These are phyloP conservation scores for Malassezia pachydermatis DNA, from an alignment of 1,284 basidiomycete genomes.

Conservation along the genomic window DNA sequence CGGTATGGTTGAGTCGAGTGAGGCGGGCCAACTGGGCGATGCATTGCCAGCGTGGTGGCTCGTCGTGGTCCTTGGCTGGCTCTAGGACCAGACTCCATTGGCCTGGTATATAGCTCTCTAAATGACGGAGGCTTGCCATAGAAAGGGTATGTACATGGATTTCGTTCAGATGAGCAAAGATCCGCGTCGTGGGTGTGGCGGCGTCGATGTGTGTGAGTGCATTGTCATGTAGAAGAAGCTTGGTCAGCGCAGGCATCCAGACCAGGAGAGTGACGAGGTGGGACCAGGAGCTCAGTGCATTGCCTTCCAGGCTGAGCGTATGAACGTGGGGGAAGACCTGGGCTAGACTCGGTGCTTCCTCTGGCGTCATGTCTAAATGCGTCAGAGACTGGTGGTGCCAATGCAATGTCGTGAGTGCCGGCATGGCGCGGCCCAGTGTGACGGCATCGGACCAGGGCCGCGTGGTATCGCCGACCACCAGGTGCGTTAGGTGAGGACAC, in stretches of 20 bases:
- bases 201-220: conserved; percentile 54
- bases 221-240: conserved; percentile 63
- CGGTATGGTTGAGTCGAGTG: conserved; percentile 57
- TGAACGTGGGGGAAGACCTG: neutral
- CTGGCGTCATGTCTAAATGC: conserved; percentile 57
- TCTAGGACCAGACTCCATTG: neutral
- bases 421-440: conserved; percentile 52
- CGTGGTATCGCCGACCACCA: conserved; percentile 30
- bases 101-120: conserved; percentile 58
- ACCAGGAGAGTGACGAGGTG: conserved; percentile 53
- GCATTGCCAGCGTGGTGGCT: conserved; percentile 54
- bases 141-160: conserved; percentile 61
- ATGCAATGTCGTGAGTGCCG: conserved; percentile 59
- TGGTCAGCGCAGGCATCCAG: conserved; percentile 56
- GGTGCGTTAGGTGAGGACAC: conserved; percentile 6
- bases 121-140: conserved; percentile 64
- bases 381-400: too few relatives aligned
- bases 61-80: neutral
- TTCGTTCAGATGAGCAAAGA: conserved; percentile 52
- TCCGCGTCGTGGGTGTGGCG: conserved; percentile 35
- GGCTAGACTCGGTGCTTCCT: neutral
- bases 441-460: conserved; percentile 49
- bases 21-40: conserved; percentile 65
- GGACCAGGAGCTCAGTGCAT: conserved; percentile 59
- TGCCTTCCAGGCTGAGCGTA: conserved; percentile 65